phyloP scores from a whole-genome alignment of 345 rosid genomes.

The Lagerstroemia speciosa region DNA sequence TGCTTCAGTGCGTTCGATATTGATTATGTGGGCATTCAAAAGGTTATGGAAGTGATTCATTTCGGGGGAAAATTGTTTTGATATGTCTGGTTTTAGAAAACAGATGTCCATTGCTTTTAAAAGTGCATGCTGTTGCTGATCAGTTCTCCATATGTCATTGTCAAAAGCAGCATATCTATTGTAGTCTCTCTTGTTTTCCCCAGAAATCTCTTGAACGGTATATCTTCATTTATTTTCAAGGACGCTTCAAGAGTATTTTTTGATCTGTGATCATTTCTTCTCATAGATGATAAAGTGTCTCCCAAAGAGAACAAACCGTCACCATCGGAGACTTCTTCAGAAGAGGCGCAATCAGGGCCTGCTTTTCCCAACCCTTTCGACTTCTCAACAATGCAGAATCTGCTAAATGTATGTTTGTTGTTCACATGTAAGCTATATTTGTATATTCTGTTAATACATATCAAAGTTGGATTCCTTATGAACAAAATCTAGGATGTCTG shows the following conservation, averaged over 20 bases:
- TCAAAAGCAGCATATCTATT: too few species aligned
- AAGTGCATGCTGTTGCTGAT: not conserved
- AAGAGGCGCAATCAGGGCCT: conserved; percentile 35
- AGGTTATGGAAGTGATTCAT: not conserved
- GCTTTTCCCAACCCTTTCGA: conserved; percentile 62
- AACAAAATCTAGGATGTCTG: too few species aligned
- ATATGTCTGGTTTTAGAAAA: not conserved
- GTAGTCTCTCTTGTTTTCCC: too few species aligned
- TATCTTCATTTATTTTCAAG: too few species aligned
- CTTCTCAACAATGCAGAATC: conserved; percentile 75
- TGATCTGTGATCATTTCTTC: not conserved
- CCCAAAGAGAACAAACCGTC: conserved; percentile 29
- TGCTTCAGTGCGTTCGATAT: not conserved
- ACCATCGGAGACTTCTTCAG: conserved; percentile 45
- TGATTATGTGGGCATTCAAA: not conserved
- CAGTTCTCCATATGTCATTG: too few species aligned
- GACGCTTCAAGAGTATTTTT: not conserved
- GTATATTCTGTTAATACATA: too few species aligned
- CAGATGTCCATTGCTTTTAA: too few species aligned
- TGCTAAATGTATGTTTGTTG: conserved; percentile 72
- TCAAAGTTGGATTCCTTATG: too few species aligned
- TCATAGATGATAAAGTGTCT: conserved; percentile 46
- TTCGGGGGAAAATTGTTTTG: not conserved
- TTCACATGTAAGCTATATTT: too few species aligned
- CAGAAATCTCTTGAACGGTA: too few species aligned